These are phyloP conservation scores for Endothia cerciana DNA, from an alignment of 2,329 filamentous ascomycete species.

Conservation along the genomic window DNA sequence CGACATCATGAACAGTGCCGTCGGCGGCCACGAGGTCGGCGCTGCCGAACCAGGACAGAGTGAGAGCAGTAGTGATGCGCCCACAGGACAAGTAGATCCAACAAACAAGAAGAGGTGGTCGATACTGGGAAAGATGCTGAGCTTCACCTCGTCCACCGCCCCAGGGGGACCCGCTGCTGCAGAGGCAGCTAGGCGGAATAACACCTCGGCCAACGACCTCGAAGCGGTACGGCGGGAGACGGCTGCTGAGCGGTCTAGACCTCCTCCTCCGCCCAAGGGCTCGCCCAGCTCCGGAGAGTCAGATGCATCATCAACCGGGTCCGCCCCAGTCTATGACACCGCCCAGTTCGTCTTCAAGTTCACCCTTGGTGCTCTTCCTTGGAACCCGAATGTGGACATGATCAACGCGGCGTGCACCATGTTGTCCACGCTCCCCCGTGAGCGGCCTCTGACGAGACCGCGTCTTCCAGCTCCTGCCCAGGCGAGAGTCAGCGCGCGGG, in stretches of 20 bases:
- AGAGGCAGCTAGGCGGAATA: conserved; percentile 33
- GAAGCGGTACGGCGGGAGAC: conserved; percentile 56
- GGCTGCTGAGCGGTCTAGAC: conserved; percentile 46
- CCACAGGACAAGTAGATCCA: conserved; percentile 35
- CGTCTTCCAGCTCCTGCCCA: conserved; percentile 74
- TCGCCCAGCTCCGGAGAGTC: conserved; percentile 34
- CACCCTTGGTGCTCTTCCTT: conserved; percentile 57
- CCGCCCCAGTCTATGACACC: conserved; percentile 58
- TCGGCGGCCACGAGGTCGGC: conserved; percentile 50
- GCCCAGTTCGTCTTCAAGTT: conserved; percentile 74
- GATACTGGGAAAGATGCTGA: conserved; percentile 66
- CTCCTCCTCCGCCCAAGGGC: conserved; percentile 44
- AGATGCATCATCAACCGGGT: conserved; percentile 58
- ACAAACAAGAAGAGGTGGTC: conserved; percentile 63
- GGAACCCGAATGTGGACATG: conserved; percentile 31
- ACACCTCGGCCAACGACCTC: conserved; percentile 48
- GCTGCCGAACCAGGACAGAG: conserved; percentile 28
- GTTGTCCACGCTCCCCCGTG: conserved; percentile 55
- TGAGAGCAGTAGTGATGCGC: conserved; percentile 22
- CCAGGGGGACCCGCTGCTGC: conserved; percentile 24
- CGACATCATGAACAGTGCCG: conserved; percentile 30
- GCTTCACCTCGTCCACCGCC: conserved; percentile 40
- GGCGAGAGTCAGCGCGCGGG: conserved; percentile 54
- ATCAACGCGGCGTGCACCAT: conserved; percentile 49
- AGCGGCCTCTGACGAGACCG: conserved; percentile 68